Conservation (phyloP, 176 grass and related monocot genomes). For the Pharus latifolius region DNA sequence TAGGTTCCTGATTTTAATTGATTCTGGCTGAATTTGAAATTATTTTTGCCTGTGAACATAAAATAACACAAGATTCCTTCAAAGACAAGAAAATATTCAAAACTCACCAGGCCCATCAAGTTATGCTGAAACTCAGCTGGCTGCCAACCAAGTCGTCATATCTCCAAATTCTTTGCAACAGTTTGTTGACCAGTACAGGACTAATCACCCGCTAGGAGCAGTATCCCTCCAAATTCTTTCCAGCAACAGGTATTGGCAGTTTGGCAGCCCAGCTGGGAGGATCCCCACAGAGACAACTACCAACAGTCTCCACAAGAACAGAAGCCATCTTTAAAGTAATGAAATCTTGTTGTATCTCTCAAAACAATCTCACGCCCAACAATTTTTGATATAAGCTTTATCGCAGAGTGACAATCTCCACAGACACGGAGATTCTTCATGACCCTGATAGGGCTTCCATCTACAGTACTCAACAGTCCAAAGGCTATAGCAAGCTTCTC, state of each 20-base stretch:
- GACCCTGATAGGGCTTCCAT: constrained; percentile 45
- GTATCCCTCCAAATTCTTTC: background rate
- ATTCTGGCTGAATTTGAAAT: no score
- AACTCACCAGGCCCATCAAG: background rate
- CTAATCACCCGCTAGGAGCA: background rate
- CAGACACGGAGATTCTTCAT: constrained; percentile 50
- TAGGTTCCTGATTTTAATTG: no score
- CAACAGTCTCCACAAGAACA: constrained; percentile 46
- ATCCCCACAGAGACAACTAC: background rate
- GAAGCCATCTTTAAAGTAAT: constrained; percentile 39
- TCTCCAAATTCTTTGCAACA: background rate
- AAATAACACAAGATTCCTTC: background rate
- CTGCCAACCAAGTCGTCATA: background rate
- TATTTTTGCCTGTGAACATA: background rate
- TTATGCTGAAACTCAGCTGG: background rate
- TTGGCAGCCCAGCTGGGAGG: no score
- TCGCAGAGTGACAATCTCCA: constrained; percentile 35
- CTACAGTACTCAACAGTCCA: constrained; percentile 22
- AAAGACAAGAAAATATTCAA: background rate
- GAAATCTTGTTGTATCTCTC: constrained; percentile 36
- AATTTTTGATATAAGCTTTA: constrained; percentile 35
- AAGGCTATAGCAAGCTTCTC: constrained; percentile 47
- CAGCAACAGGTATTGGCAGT: background rate
- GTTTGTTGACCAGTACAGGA: background rate
- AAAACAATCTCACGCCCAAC: constrained; percentile 34